A percentile compares a stretch with the other conserved stretches of the same genome.
phyloP scores from a whole-genome alignment of 2,329 filamentous ascomycete species.

The Colletotrichum sidae region DNA sequence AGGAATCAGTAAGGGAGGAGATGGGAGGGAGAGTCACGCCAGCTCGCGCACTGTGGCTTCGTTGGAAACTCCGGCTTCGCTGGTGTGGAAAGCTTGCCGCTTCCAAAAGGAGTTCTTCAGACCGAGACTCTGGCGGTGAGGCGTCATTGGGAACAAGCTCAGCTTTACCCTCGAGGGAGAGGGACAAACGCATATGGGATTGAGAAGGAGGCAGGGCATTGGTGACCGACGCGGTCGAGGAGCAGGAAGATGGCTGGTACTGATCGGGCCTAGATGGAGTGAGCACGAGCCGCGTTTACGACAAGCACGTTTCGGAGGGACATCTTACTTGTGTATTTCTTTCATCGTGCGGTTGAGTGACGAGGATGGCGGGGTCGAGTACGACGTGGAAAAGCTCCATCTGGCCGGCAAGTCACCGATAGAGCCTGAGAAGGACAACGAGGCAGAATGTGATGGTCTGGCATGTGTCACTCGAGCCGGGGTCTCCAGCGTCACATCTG shows the following conservation, averaged over 20 bases:
- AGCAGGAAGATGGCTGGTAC: slow-evolving; percentile 56
- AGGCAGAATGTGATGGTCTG: slow-evolving; percentile 39
- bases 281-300: slow-evolving; percentile 17
- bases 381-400: slow-evolving; percentile 65
- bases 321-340: slow-evolving; percentile 59
- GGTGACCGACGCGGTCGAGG: slow-evolving; percentile 51
- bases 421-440: slow-evolving; percentile 56
- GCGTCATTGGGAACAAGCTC: slow-evolving; percentile 79
- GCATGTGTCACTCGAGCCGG: slow-evolving; percentile 23
- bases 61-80: slow-evolving; percentile 63
- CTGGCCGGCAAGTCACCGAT: slow-evolving; percentile 67
- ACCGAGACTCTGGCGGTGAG: slow-evolving; percentile 73
- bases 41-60: slow-evolving; percentile 77
- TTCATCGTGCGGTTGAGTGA: slow-evolving; percentile 50
- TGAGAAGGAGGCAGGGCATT: slow-evolving; percentile 49
- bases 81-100: slow-evolving; percentile 60
- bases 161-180: slow-evolving; percentile 92
- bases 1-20: slow-evolving; percentile 62
- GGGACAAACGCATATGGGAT: slow-evolving; percentile 78
- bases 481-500: slow-evolving; percentile 13
- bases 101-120: slow-evolving; percentile 61
- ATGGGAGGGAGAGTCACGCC: slow-evolving; percentile 69
- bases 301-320: slow-evolving; percentile 3
- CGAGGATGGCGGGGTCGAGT: slow-evolving; percentile 58
- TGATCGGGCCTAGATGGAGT: slow-evolving; percentile 52